phyloP scores from a whole-genome alignment of 129 eudicot genomes.

The Mikania micrantha region DNA sequence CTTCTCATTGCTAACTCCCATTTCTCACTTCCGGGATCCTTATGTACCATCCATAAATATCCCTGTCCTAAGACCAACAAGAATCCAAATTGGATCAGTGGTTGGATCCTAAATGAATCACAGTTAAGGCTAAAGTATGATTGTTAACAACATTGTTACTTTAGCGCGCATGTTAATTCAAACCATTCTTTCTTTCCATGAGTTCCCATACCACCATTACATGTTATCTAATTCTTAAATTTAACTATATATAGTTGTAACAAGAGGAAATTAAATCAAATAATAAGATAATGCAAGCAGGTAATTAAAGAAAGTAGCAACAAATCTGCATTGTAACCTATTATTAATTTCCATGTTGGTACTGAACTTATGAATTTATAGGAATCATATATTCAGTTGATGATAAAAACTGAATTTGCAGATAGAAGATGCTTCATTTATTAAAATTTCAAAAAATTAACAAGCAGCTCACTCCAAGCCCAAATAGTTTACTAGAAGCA shows the following conservation, averaged over 20 bases:
- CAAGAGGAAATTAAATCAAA: background rate
- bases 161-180: background rate
- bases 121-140: background rate
- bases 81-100: conserved; percentile 17
- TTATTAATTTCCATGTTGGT: background rate
- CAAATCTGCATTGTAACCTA: background rate
- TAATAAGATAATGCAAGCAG: background rate
- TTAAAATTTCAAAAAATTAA: background rate
- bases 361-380: background rate
- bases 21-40: conserved; percentile 61
- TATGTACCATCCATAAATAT: conserved; percentile 90
- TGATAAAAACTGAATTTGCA: background rate
- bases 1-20: conserved; percentile 91
- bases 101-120: conserved; percentile 11
- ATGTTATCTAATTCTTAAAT: background rate
- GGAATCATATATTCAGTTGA: background rate
- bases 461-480: background rate
- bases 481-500: no score
- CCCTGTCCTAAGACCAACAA: conserved; percentile 70
- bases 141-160: background rate
- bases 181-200: background rate
- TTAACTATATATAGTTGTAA: background rate
- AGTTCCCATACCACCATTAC: background rate
- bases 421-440: background rate
- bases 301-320: no score